Base-by-base conservation (phyloP, 2,329 filamentous ascomycete genomes). In the Geoglossum cookeanum region DNA sequence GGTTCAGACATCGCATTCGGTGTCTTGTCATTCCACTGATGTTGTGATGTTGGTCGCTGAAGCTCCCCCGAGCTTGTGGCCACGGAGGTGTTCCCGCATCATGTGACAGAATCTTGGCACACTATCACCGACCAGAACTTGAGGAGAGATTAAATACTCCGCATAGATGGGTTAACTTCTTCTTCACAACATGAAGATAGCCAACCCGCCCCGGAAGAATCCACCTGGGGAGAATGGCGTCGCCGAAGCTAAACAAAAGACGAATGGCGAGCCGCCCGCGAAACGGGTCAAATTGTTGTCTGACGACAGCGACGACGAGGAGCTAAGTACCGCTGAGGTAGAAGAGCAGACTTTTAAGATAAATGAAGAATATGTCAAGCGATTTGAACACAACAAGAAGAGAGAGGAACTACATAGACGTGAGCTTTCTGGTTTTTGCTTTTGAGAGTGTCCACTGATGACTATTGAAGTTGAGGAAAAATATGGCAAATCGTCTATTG, bases 351-450 rank as follows among this genome's bases (percentile, higher is more conserved):
- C 69, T 33, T 78, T 97, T 68, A 89, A 85, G 68, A 83, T 98
- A 70, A 97, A 98, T 70, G 76, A 89, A 68, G 87, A 94, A 56
- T 98, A 84, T 69, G 92, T 92, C 48, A 81, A 79, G 63, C 78
- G 87, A 45, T 97, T 95, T 64, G 92, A 98, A 69, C 79, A 97
- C 72, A 98, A 98, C 73, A 96, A 97, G 74, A 95, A 95, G 73
- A 80, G 91, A 58, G 90, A 94, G 67, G 92, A 98, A 68, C 74
- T 81, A 61, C 83, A 89, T 15, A 77, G 79, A 66, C 69, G 83
- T 85, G 65, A 64, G 79, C 70, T 13, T 66, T 67, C 60, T 62
- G 67, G 3, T 35, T 3, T n/a, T n/a, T 17, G 1, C 22, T 35
- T 37, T 58, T 61, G 55, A 62, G 49, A 22, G 44, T 44, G 17